These are phyloP conservation scores for Hansenula lynferdii DNA, from an alignment of 1,139 yeast species.

Conservation along the genomic window DNA sequence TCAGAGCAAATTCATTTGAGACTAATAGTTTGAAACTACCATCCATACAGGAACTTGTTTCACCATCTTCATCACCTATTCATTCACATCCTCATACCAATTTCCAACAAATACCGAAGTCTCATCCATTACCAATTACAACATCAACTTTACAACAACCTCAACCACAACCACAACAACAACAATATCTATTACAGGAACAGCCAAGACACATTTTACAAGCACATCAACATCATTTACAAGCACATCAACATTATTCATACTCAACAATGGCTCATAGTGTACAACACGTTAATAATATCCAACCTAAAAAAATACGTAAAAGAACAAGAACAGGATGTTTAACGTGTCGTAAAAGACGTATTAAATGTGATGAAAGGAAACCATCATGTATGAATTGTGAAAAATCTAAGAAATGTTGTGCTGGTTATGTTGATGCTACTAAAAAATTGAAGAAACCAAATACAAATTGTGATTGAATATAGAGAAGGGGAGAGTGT, in stretches of 20 bases:
- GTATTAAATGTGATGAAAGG: slow-evolving; percentile 73
- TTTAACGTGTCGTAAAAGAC: slow-evolving; percentile 63
- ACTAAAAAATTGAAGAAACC: slow-evolving; percentile 1
- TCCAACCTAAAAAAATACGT: slow-evolving; percentile 36
- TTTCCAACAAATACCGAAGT: neutral
- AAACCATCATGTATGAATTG: slow-evolving; percentile 74
- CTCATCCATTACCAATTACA: too few relatives aligned
- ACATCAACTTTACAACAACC: too few relatives aligned
- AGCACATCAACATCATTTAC: too few relatives aligned
- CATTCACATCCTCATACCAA: neutral
- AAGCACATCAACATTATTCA: too few relatives aligned
- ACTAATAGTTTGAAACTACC: neutral
- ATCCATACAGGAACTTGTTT: neutral
- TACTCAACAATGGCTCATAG: neutral
- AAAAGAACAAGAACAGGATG: slow-evolving; percentile 72
- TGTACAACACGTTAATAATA: neutral
- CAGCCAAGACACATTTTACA: too few relatives aligned
- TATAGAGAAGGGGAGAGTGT: too few relatives aligned
- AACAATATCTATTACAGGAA: too few relatives aligned
- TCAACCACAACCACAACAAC: too few relatives aligned
- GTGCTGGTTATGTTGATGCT: slow-evolving; percentile 55
- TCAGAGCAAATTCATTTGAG: neutral
- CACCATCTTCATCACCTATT: neutral
- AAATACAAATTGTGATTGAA: too few relatives aligned
- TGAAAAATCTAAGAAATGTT: slow-evolving; percentile 61